These are phyloP conservation scores for Oropetium thomaeum DNA, from an alignment of 176 grass and related monocot species.

Conservation along the genomic window DNA sequence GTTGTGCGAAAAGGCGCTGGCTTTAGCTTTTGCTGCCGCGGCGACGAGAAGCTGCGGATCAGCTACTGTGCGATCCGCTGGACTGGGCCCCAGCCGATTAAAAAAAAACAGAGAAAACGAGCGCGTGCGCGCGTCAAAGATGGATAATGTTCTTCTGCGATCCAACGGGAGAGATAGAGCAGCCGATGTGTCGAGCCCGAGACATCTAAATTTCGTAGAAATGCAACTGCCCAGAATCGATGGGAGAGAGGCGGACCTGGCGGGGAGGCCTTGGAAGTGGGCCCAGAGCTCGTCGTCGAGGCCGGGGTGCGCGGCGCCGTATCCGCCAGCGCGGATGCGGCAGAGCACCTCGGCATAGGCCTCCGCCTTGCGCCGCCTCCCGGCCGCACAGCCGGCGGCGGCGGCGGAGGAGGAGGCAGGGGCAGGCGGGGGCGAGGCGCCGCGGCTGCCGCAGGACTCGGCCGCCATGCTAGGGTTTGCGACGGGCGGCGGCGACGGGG, in stretches of 20 bases:
- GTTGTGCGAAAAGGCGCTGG: background rate
- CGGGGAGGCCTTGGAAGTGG: constrained; percentile 65
- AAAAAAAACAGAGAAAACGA: constrained; percentile 6
- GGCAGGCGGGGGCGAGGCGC: constrained; percentile 30
- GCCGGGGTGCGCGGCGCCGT: background rate
- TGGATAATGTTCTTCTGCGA: background rate
- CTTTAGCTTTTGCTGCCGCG: constrained; percentile 18
- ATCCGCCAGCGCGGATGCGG: constrained; percentile 35
- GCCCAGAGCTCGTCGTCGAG: constrained; percentile 63
- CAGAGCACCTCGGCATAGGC: constrained; percentile 58
- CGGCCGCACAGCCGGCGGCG: constrained; percentile 24
- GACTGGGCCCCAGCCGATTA: constrained; percentile 19
- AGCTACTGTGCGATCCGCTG: constrained; percentile 24
- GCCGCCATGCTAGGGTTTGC: constrained; percentile 47
- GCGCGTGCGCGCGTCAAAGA: background rate
- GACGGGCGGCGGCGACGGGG: background rate
- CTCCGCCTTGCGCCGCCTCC: constrained; percentile 42
- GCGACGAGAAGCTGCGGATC: constrained; percentile 27
- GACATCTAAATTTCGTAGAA: background rate
- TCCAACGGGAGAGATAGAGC: background rate
- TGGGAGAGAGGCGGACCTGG: constrained; percentile 27
- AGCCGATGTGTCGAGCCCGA: background rate
- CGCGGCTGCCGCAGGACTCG: constrained; percentile 65
- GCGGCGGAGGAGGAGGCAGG: background rate
- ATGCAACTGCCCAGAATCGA: background rate